Conservation (phyloP, 495 filamentous ascomycete genomes). For the Bombardia bombarda region DNA sequence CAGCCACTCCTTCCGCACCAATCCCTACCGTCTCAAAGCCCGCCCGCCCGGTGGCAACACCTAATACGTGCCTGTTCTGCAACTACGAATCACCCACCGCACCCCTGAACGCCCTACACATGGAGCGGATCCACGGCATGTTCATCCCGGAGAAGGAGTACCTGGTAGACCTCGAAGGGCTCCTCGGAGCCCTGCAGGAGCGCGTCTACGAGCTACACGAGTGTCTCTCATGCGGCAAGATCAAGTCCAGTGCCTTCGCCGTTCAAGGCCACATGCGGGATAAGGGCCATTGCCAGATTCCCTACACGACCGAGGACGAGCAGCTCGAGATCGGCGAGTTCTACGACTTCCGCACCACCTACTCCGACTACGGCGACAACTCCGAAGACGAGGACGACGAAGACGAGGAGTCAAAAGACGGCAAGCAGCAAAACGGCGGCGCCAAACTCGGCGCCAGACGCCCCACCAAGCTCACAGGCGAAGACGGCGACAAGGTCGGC, state of each 20-base stretch:
- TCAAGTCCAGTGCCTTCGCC: slow-evolving; percentile 62
- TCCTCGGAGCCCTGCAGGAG: slow-evolving; percentile 70
- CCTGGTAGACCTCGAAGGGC: slow-evolving; percentile 69
- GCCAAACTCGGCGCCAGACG: slow-evolving; percentile 51
- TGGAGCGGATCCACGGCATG: slow-evolving; percentile 89
- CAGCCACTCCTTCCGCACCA: slow-evolving; percentile 21
- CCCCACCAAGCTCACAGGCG: slow-evolving; percentile 34
- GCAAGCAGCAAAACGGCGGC: slow-evolving; percentile 43
- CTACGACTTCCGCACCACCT: slow-evolving; percentile 94
- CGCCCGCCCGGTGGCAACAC: slow-evolving; percentile 24
- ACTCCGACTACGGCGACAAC: slow-evolving; percentile 60
- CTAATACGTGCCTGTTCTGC: slow-evolving; percentile 84
- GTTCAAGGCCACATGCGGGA: slow-evolving; percentile 95
- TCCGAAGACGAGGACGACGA: slow-evolving; percentile 62
- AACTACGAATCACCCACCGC: slow-evolving; percentile 67
- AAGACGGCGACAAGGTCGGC: slow-evolving; percentile 33
- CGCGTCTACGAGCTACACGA: slow-evolving; percentile 66
- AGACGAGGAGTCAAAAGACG: slow-evolving; percentile 49
- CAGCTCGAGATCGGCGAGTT: slow-evolving; percentile 95
- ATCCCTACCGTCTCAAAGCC: slow-evolving; percentile 14
- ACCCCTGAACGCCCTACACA: slow-evolving; percentile 70
- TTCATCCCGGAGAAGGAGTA: slow-evolving; percentile 88
- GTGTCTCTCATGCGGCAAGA: slow-evolving; percentile 69
- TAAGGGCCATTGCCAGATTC: slow-evolving; percentile 92
- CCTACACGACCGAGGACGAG: slow-evolving; percentile 81